Percentiles rank a stretch among this genome's conserved stretches.
These are phyloP conservation scores for Russula sp. DNA, from an alignment of 768 basidiomycete species.

Conservation along the genomic window DNA sequence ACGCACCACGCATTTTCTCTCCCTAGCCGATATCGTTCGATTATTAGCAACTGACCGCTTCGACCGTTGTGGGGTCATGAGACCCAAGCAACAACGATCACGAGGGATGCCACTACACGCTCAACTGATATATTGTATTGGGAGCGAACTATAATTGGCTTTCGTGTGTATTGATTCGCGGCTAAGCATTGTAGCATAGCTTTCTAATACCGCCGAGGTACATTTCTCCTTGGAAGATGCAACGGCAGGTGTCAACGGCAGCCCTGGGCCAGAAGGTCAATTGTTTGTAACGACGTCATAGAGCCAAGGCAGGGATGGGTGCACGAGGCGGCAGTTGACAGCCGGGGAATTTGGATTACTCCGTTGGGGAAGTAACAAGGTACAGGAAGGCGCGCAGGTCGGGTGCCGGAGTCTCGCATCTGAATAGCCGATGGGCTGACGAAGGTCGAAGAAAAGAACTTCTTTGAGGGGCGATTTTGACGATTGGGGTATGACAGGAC, in stretches of 20 bases:
- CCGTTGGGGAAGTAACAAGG: background rate
- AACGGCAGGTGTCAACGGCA: background rate
- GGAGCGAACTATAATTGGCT: background rate
- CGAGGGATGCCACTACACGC: too few species aligned
- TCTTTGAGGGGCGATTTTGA: background rate
- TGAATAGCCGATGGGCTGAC: background rate
- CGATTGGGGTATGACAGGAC: background rate
- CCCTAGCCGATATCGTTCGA: background rate
- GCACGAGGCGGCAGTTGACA: background rate
- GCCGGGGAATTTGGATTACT: slow-evolving; percentile 3
- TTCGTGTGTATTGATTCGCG: background rate
- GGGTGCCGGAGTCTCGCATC: background rate
- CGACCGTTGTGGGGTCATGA: background rate
- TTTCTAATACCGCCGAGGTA: background rate
- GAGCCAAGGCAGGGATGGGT: background rate
- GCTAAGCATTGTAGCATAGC: background rate
- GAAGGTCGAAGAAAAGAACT: background rate
- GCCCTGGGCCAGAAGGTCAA: background rate
- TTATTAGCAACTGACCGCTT: background rate
- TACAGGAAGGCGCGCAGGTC: background rate
- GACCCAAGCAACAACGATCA: background rate
- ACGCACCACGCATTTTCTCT: background rate
- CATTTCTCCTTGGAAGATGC: background rate
- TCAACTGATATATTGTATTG: background rate
- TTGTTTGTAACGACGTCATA: slow-evolving; percentile 13